Evolutionary conservation across 169 alveolate genomes (phyloP).

Genomic region (Plasmodium vivax): DNA sequence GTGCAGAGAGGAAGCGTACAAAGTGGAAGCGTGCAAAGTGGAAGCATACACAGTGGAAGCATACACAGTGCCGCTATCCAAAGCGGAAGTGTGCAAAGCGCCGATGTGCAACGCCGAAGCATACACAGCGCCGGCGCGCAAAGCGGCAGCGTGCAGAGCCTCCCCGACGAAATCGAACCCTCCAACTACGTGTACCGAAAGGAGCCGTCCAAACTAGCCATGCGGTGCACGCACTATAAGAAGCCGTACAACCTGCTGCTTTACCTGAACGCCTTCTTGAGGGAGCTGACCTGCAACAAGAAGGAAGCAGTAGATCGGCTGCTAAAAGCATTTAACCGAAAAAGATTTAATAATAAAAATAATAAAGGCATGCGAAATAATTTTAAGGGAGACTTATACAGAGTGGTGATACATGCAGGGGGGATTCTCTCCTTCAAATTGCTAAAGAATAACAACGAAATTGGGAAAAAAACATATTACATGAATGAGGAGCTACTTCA

Average conservation of each 20-base stretch:
- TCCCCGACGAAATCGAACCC: not conserved
- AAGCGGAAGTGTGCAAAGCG: too few relatives aligned
- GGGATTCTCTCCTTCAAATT: not conserved
- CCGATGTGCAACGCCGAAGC: too few relatives aligned
- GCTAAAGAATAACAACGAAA: not conserved
- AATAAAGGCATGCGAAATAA: not conserved
- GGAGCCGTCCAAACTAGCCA: not conserved
- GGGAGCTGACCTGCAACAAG: not conserved
- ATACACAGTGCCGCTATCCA: too few relatives aligned
- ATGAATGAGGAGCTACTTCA: constrained; percentile 2
- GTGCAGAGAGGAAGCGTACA: too few relatives aligned
- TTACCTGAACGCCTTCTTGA: not conserved
- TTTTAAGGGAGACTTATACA: not conserved
- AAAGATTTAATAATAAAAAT: not conserved
- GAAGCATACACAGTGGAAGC: too few relatives aligned
- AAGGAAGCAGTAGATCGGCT: not conserved
- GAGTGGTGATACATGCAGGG: not conserved
- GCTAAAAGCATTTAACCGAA: not conserved
- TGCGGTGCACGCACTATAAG: not conserved
- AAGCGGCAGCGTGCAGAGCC: not conserved
- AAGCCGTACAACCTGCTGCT: not conserved
- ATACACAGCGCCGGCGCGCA: not conserved
- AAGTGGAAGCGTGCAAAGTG: too few relatives aligned
- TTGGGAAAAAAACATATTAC: constrained; percentile 4
- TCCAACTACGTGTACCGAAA: not conserved